Conservation (phyloP, 2,329 filamentous ascomycete species). For the Curvularia spicifera region DNA sequence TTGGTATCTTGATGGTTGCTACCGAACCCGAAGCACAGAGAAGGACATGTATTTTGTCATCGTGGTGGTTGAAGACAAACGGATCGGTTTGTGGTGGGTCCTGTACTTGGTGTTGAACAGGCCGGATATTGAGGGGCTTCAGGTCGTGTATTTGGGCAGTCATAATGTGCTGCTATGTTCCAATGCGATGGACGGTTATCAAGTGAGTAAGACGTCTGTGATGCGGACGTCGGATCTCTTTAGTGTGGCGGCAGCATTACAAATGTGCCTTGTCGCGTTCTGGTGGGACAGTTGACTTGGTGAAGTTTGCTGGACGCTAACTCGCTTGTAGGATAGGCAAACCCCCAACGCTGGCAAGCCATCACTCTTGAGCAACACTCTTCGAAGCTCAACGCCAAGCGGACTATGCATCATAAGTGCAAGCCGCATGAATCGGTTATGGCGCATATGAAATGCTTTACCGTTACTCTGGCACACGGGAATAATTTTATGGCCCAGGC, state of each 20-base stretch:
- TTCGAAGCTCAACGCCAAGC: background rate
- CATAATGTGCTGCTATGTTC: slow-evolving; percentile 26
- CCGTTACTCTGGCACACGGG: background rate
- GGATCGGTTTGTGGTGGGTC: slow-evolving; percentile 25
- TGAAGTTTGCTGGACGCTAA: slow-evolving; percentile 19
- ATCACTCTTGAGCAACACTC: background rate
- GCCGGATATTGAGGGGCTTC: slow-evolving; percentile 37
- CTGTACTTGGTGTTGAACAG: slow-evolving; percentile 34
- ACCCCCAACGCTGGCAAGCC: background rate
- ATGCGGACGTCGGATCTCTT: background rate
- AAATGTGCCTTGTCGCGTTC: slow-evolving; percentile 8
- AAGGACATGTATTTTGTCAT: slow-evolving; percentile 62
- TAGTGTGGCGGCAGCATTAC: slow-evolving; percentile 17
- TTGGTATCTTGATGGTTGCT: slow-evolving; percentile 79
- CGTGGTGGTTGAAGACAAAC: slow-evolving; percentile 36
- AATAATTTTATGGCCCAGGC: background rate
- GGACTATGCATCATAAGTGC: background rate
- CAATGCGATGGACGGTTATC: slow-evolving; percentile 8
- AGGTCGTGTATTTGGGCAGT: slow-evolving; percentile 33
- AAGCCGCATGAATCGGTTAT: background rate
- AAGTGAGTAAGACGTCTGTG: slow-evolving; percentile 17
- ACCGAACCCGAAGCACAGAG: slow-evolving; percentile 75
- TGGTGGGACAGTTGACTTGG: slow-evolving; percentile 6
- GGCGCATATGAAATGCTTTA: too few species aligned
- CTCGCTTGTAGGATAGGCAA: slow-evolving; percentile 5